Percentiles rank a stretch among this genome's conserved stretches.
Conservation (phyloP, 306 rosid genomes). For the Vachellia collinsii region DNA sequence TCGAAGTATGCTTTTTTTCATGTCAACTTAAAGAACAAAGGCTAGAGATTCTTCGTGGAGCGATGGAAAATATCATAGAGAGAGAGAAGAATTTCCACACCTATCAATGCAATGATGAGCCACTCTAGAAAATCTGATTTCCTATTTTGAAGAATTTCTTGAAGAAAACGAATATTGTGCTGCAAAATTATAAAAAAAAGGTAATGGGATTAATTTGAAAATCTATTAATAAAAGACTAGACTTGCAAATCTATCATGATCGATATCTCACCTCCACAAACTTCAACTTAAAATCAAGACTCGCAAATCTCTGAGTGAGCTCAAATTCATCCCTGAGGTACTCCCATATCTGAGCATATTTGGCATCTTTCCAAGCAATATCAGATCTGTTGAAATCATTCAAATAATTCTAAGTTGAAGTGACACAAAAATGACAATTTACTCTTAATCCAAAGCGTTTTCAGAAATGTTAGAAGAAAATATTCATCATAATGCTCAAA, state of each 20-base stretch:
- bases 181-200: constrained; percentile 36
- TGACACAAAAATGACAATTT: not conserved
- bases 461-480: not conserved
- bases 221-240: not conserved
- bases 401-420: constrained; percentile 2
- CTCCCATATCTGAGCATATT: constrained; percentile 99
- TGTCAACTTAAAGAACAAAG: constrained; percentile 16
- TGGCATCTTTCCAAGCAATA: constrained; percentile 99
- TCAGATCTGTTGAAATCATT: constrained; percentile 71
- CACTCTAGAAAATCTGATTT: constrained; percentile 95
- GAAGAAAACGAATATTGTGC: constrained; percentile 98
- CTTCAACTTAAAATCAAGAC: constrained; percentile 96
- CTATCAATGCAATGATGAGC: constrained; percentile 93
- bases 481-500: not conserved
- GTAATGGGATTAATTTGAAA: not conserved
- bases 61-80: constrained; percentile 82
- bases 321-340: constrained; percentile 96
- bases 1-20: not conserved
- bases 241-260: not conserved
- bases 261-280: constrained; percentile 80
- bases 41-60: constrained; percentile 64
- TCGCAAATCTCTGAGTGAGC: constrained; percentile 89
- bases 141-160: constrained; percentile 95
- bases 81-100: constrained; percentile 91
- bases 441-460: not conserved